Percentiles rank a stretch among this genome's conserved stretches.
phyloP scores from a whole-genome alignment of 2,329 filamentous ascomycete genomes.

The Sclerotiophoma versabilis region DNA sequence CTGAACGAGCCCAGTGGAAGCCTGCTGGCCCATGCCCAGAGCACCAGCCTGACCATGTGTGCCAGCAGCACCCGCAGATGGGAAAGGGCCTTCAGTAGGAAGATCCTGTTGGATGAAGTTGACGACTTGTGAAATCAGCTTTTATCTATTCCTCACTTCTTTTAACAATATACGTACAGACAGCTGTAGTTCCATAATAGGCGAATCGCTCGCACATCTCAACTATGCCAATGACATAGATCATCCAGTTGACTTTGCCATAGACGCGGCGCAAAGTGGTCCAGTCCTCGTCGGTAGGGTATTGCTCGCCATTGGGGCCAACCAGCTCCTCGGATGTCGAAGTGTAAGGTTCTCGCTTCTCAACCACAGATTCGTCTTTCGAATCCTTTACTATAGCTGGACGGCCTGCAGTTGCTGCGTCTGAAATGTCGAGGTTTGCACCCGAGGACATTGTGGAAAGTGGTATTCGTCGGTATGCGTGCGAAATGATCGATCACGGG shows the following conservation, averaged over 20 bases:
- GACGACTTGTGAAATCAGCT: conserved; percentile 27
- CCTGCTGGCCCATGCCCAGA: conserved; percentile 36
- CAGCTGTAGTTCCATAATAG: conserved; percentile 42
- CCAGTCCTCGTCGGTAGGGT: conserved; percentile 41
- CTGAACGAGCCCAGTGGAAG: conserved; percentile 33
- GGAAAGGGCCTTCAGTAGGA: conserved; percentile 56
- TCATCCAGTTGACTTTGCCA: conserved; percentile 41
- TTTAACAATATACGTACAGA: conserved; percentile 19
- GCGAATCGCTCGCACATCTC: conserved; percentile 43
- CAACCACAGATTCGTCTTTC: conserved; percentile 8
- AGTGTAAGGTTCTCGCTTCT: conserved; percentile 18
- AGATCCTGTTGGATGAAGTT: conserved; percentile 53
- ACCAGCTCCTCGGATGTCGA: conserved; percentile 18
- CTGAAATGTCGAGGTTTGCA: conserved; percentile 26
- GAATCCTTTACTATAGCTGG: conserved; percentile 13
- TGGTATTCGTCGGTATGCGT: neutral
- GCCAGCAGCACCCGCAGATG: conserved; percentile 55
- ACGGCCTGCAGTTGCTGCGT: conserved; percentile 22
- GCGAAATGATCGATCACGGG: neutral
- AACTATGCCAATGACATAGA: conserved; percentile 40
- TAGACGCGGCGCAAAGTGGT: conserved; percentile 39
- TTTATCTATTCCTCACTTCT: neutral
- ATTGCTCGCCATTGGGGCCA: conserved; percentile 33
- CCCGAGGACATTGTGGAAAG: conserved; percentile 27
- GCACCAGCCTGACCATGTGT: conserved; percentile 37